These are phyloP conservation scores for Davidsoniella australis DNA, from an alignment of 2,329 filamentous ascomycete genomes.

Conservation along the genomic window DNA sequence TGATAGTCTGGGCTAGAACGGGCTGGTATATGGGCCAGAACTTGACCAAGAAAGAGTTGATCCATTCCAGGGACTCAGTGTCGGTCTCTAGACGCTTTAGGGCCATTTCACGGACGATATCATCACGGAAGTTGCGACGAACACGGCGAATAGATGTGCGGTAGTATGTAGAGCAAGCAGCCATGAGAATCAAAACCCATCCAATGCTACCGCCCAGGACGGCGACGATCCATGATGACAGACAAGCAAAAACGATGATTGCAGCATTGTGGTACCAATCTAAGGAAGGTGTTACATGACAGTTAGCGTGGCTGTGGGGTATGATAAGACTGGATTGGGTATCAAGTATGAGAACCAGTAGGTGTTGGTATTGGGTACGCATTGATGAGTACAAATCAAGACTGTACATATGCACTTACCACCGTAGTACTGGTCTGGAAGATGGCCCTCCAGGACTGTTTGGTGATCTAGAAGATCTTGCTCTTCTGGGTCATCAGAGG, in stretches of 20 bases:
- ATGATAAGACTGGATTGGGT: background rate
- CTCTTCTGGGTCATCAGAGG: constrained; percentile 36
- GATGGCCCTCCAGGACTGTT: constrained; percentile 65
- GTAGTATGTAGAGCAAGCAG: constrained; percentile 85
- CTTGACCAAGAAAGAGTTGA: constrained; percentile 95
- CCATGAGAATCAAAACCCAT: constrained; percentile 91
- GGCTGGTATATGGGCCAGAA: constrained; percentile 99
- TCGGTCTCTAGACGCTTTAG: constrained; percentile 81
- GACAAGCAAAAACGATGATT: constrained; percentile 84
- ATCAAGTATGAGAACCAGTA: background rate
- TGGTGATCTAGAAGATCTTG: constrained; percentile 72
- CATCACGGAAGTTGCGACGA: constrained; percentile 88
- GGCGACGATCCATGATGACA: constrained; percentile 79
- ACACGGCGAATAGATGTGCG: constrained; percentile 86
- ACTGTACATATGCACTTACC: constrained; percentile 29
- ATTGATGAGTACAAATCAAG: background rate
- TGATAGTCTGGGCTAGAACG: constrained; percentile 77
- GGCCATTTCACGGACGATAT: constrained; percentile 74
- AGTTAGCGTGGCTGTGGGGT: constrained; percentile 2
- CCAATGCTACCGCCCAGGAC: constrained; percentile 77
- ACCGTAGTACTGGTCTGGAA: constrained; percentile 83
- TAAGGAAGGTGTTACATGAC: constrained; percentile 19
- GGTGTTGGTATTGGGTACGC: background rate
- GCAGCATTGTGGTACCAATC: constrained; percentile 98
- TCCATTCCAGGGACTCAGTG: constrained; percentile 89